Evolutionary conservation across 108 stramenopile genomes (phyloP), one percentile per base, ranked within the genome.

Genomic region (Chaetoceros muelleri): DNA sequence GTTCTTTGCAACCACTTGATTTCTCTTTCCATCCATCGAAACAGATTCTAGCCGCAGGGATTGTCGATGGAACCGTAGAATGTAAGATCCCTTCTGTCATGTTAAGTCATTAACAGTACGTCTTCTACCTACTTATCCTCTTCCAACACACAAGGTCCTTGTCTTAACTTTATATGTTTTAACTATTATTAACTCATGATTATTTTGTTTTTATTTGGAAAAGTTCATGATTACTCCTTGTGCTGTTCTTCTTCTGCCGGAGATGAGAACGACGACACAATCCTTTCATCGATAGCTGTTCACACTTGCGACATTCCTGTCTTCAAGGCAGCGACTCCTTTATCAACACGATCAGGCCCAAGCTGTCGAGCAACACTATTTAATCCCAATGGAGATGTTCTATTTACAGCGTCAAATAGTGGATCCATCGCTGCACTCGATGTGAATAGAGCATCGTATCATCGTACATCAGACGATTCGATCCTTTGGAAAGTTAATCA

Each of bases 41-140:
- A 24, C 56, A 73, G 31, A 34, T 92, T 0, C 34, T 87, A n/a
- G 84, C 84, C 8, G 81, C 80, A 0, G 90, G 73, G 8, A 58
- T 92, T 27, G 84, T 92, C 18, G 90, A 92, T 58, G 90, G 90
- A 19, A 81, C 82, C 18, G 65, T 92, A 40, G 90, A 92, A 68
- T 62, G 66, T 65, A 46, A 44, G 47, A 22, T 46, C 13, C 46
- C 46, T 23, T 20, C 25, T 13, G 0, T 23, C 19, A 31, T 2
- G 3, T 3, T 10, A 30, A 51, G 3, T 25, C 3, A 25, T 3
- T 22, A 0, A 23, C 13, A 23, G 13, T 22, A 1, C 24, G 1
- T 10, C 3, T 55, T 26, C 13, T 22, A 3, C 1, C 18, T 13
- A 30, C 20, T 13, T 20, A 10, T n/a, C 28, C 8, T 44, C 27